These are phyloP conservation scores for Tricholoma bakamatsutake DNA, from an alignment of 768 basidiomycete species.

Conservation along the genomic window DNA sequence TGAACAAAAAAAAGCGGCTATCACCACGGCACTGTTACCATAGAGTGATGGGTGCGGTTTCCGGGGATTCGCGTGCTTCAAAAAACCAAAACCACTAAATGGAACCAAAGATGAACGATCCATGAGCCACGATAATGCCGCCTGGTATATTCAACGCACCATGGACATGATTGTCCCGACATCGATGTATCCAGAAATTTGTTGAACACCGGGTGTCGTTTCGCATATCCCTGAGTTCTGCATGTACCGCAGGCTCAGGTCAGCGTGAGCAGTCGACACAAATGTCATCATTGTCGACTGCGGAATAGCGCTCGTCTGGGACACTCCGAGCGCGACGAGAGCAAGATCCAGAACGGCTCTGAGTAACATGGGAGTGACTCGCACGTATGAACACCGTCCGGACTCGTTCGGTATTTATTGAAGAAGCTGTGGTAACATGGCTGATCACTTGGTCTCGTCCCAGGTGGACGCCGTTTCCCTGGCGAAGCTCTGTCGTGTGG, in stretches of 20 bases:
- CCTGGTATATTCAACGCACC: slow-evolving; percentile 28
- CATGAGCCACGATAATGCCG: background rate
- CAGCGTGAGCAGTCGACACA: slow-evolving; percentile 15
- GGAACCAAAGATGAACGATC: background rate
- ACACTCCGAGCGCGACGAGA: background rate
- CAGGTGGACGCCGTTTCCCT: no score
- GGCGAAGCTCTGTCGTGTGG: no score
- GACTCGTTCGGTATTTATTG: no score
- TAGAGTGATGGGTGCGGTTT: slow-evolving; percentile 60
- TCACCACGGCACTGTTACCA: slow-evolving; percentile 35
- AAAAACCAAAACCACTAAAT: slow-evolving; percentile 73
- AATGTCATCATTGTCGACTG: slow-evolving; percentile 16
- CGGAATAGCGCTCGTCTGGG: background rate
- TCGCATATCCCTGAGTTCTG: slow-evolving; percentile 60
- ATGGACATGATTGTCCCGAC: slow-evolving; percentile 53
- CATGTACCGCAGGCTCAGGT: slow-evolving; percentile 40
- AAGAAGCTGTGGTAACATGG: no score
- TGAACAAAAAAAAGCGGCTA: background rate
- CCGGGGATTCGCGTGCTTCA: slow-evolving; percentile 51
- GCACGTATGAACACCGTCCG: no score
- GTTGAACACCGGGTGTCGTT: slow-evolving; percentile 53
- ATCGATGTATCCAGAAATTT: slow-evolving; percentile 59
- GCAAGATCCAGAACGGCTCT: background rate
- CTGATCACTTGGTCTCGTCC: no score
- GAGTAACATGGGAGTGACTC: background rate